phyloP scores from a whole-genome alignment of 2,329 filamentous ascomycete genomes.

The Ophiocordyceps australis region DNA sequence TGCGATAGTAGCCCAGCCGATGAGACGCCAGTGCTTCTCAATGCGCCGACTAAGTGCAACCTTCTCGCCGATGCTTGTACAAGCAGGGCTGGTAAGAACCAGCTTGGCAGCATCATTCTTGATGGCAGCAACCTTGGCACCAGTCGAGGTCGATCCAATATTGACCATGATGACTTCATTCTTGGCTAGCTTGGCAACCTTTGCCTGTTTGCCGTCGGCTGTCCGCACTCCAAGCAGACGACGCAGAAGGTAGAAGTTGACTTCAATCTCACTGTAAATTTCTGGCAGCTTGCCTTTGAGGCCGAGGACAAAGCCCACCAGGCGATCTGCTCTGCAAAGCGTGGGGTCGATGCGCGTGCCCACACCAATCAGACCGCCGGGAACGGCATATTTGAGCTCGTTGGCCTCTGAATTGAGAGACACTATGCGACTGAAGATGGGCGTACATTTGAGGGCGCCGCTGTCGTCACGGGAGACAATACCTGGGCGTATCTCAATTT shows the following conservation, averaged over 20 bases:
- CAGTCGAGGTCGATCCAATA: constrained; percentile 92
- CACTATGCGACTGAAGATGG: constrained; percentile 90
- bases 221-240: constrained; percentile 92
- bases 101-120: constrained; percentile 97
- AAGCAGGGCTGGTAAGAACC: constrained; percentile 79
- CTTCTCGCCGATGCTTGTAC: constrained; percentile 96
- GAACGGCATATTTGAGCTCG: constrained; percentile 94
- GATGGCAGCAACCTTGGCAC: constrained; percentile 91
- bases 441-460: constrained; percentile 88
- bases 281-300: constrained; percentile 85
- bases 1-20: constrained; percentile 75
- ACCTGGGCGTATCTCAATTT: constrained; percentile 97
- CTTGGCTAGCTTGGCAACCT: constrained; percentile 95
- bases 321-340: constrained; percentile 94
- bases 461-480: constrained; percentile 91
- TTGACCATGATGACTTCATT: constrained; percentile 99
- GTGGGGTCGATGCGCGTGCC: constrained; percentile 95
- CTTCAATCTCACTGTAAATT: constrained; percentile 96
- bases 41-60: constrained; percentile 91
- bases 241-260: constrained; percentile 97
- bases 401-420: constrained; percentile 96
- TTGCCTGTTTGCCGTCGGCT: constrained; percentile 95
- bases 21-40: constrained; percentile 97
- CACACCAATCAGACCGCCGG: constrained; percentile 94
- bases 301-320: constrained; percentile 94